Evolutionary conservation across 352 stramenopile species (phyloP).

Genomic region (Phytophthora lateralis): DNA sequence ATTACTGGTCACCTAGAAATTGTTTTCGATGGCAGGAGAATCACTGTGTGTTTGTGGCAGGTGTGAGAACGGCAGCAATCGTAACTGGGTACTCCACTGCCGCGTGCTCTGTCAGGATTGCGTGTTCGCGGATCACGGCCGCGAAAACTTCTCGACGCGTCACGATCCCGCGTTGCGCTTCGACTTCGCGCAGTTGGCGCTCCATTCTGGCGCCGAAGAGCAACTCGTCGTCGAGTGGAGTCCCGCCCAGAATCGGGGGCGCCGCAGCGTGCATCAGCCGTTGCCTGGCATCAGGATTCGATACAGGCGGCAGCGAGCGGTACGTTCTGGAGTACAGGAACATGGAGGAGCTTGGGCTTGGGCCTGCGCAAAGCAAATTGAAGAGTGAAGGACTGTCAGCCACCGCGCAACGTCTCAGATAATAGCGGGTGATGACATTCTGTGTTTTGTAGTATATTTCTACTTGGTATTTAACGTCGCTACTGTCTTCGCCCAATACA

Average conservation of each 20-base stretch:
- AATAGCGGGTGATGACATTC: not conserved
- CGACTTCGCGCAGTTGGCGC: slow-evolving; percentile 13
- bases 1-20: not conserved
- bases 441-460: slow-evolving; percentile 23
- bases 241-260: slow-evolving; percentile 11
- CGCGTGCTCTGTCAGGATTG: slow-evolving; percentile 12
- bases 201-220: slow-evolving; percentile 15
- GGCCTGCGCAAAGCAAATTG: not conserved
- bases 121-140: slow-evolving; percentile 9
- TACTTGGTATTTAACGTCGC: slow-evolving; percentile 31
- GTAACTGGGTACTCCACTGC: slow-evolving; percentile 8
- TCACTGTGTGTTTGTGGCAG: not conserved
- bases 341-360: slow-evolving; percentile 1
- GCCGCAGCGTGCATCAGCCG: slow-evolving; percentile 14
- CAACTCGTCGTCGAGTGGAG: slow-evolving; percentile 8
- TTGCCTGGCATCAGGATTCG: slow-evolving; percentile 7
- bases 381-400: not conserved
- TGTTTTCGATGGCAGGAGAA: not conserved
- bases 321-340: slow-evolving; percentile 18
- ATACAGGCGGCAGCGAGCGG: slow-evolving; percentile 6
- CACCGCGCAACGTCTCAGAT: not conserved
- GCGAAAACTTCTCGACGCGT: slow-evolving; percentile 14
- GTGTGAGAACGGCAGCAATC: slow-evolving; percentile 5
- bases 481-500: slow-evolving; percentile 25
- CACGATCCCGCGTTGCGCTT: slow-evolving; percentile 10